Base-by-base conservation (phyloP, 345 rosid species). In the Ceriops decandra region DNA sequence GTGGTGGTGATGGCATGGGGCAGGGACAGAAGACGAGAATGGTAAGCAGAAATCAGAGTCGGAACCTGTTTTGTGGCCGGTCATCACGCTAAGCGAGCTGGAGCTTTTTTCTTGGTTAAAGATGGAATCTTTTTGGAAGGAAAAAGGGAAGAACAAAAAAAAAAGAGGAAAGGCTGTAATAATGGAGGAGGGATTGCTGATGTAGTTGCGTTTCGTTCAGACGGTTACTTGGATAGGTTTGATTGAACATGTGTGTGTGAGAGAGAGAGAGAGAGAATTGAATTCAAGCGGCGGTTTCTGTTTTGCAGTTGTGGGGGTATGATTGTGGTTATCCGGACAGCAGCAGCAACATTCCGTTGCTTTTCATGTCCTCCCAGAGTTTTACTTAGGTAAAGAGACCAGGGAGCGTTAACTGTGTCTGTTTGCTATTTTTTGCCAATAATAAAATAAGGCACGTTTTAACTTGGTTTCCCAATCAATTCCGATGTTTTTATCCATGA, bases 21-120 rank as follows among this genome's bases (percentile, higher is more conserved):
- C 52, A 56, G 66, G 66, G 31, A 67, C 64, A 3, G 80, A 66
- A 30, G 79, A 65, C 61, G 86, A 79, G 1, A 65, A 64, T 8
- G 78, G 74, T 8, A 69, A 54, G 49, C 35, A 58, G 68, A 75
- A 65, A 64, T 59, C 57, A 20, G 74, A 36, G 49, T 42, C 51
- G 32, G 71, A 56, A 30, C 68, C 57, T 3, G 51, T 36, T 36
- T 28, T 61, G 17, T 38, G 21, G 67, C 28, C 60, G 10, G 56
- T 69, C 73, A 74, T 69, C 27, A 11, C 62, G 30, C 52, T 30
- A 8, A 58, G 59, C 24, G 59, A 24, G 24, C 59, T 56, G 3
- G 30, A 56, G 59, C 59, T 36, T 9, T 38, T 38, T 13, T 13
- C 4, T 42, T 15, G 17, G 17, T 27, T 16, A 24, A 56, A 56